Base-by-base conservation (phyloP, 2,329 filamentous ascomycete genomes). In the Didymella arachidicola region DNA sequence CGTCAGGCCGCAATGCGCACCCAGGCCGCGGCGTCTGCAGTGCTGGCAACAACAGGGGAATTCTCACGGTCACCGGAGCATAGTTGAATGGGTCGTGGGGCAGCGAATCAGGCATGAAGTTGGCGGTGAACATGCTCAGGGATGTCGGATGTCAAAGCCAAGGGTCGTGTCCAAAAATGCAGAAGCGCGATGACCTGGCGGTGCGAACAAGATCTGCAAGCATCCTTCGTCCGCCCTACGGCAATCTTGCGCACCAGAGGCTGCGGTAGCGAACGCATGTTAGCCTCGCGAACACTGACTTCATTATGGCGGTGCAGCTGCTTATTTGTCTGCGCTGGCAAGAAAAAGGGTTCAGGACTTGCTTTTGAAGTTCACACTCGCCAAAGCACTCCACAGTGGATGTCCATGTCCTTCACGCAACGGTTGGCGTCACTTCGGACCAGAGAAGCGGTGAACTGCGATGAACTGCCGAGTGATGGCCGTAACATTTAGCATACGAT, bases 201-300 rank as follows among this genome's bases (percentile, higher is more conserved):
- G 70, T 63, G 72, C 70, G 72, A 74, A 75, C 70, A 74, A 76
- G 75, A 77, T 77, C 74, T 75, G 72, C 75, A 75, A 54, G 60
- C 69, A 72, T 70, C 67, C 68, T 71, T 69, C 68, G 50, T 50
- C 44, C 50, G 68, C 70, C 70, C 64, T 69, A 66, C 72, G 70
- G 71, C 61, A 70, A 71, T 72, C 71, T 71, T 66, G 70, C 69
- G 69, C 69, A 71, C 70, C 72, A 70, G 64, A 64, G 62, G 59
- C 58, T 63, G 72, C 71, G 70, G 68, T 72, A 75, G 72, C 71
- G 69, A 71, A 71, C 56, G 59, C 61, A 49, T 44, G 50, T 53
- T 53, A 68, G 70, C 68, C 66, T 72, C 67, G 68, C 70, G 69
- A 73, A 73, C 72, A 69, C 70, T 75, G 72, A 74, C 70, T 68